Conservation (phyloP, 257 asterid genomes). For the Cordia subcordata region DNA sequence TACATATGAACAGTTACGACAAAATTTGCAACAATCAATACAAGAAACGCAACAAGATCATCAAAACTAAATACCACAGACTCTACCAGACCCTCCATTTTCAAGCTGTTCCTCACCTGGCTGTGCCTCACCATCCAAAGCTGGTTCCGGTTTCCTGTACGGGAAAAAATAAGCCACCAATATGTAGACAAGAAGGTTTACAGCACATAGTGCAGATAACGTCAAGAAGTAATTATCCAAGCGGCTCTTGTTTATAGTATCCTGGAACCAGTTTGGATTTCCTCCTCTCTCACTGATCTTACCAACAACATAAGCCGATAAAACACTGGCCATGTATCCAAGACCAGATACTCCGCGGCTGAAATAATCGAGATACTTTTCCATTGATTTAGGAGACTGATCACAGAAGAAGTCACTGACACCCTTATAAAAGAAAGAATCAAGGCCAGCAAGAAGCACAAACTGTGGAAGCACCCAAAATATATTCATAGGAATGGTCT, state of each 20-base stretch:
- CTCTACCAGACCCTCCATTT: not conserved
- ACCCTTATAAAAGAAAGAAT: constrained; percentile 25
- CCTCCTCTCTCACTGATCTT: constrained; percentile 41
- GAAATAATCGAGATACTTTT: constrained; percentile 21
- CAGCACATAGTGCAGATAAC: constrained; percentile 36
- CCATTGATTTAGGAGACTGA: constrained; percentile 31
- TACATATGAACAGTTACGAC: no score
- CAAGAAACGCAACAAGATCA: not conserved
- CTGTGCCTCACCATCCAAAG: not conserved
- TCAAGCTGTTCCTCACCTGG: not conserved
- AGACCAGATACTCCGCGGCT: constrained; percentile 33
- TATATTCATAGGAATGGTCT: constrained; percentile 30
- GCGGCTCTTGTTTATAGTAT: constrained; percentile 44
- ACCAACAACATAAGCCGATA: constrained; percentile 43
- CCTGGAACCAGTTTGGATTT: constrained; percentile 46
- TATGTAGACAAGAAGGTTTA: constrained; percentile 24
- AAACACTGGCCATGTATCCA: constrained; percentile 36
- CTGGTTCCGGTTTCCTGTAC: not conserved
- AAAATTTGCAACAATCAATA: no score
- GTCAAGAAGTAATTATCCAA: constrained; percentile 56
- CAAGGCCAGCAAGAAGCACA: constrained; percentile 38
- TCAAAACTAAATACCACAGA: not conserved
- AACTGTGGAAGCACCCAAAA: constrained; percentile 51
- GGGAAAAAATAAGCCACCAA: constrained; percentile 1
- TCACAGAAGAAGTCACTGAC: constrained; percentile 17